A percentile compares a stretch with the other conserved stretches of the same genome.
Evolutionary conservation across 1,284 basidiomycete species (phyloP).

Genomic region (Athelia sp.): DNA sequence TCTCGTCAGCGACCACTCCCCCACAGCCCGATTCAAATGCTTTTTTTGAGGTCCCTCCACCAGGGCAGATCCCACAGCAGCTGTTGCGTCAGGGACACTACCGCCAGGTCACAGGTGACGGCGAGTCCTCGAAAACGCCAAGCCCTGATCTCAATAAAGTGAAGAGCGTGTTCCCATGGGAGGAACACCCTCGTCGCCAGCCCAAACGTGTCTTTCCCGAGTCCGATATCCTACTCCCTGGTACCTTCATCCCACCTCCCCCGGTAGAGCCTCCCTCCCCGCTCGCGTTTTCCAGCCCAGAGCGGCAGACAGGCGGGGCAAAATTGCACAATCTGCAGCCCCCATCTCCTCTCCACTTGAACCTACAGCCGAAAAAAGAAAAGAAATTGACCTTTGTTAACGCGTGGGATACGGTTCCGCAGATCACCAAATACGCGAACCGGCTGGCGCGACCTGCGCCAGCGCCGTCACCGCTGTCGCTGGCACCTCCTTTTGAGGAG

Average conservation of each 20-base stretch:
- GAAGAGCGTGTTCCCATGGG: constrained; percentile 91
- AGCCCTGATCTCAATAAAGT: constrained; percentile 73
- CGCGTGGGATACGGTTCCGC: constrained; percentile 79
- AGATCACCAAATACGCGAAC: constrained; percentile 72
- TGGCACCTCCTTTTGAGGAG: constrained; percentile 39
- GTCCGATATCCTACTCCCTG: constrained; percentile 48
- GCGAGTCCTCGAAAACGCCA: constrained; percentile 28
- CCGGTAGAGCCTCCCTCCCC: background rate
- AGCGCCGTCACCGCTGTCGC: constrained; percentile 32
- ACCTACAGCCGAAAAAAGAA: constrained; percentile 48
- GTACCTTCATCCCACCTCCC: constrained; percentile 11
- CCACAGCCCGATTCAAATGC: constrained; percentile 30
- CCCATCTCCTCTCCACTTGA: constrained; percentile 20
- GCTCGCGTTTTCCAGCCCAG: background rate
- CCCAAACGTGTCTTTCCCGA: constrained; percentile 78
- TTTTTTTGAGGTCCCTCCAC: constrained; percentile 60
- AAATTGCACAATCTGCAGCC: too few species aligned
- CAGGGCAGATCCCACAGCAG: constrained; percentile 53
- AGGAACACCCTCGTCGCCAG: constrained; percentile 59
- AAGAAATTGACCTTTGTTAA: constrained; percentile 68
- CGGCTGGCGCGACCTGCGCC: constrained; percentile 51
- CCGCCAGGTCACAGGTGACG: constrained; percentile 50
- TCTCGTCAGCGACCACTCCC: constrained; percentile 18
- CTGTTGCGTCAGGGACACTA: constrained; percentile 60
- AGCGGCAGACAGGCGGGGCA: background rate